Evolutionary conservation across 441 rosid species (phyloP).

Genomic region (Euphorbia celastroides): DNA sequence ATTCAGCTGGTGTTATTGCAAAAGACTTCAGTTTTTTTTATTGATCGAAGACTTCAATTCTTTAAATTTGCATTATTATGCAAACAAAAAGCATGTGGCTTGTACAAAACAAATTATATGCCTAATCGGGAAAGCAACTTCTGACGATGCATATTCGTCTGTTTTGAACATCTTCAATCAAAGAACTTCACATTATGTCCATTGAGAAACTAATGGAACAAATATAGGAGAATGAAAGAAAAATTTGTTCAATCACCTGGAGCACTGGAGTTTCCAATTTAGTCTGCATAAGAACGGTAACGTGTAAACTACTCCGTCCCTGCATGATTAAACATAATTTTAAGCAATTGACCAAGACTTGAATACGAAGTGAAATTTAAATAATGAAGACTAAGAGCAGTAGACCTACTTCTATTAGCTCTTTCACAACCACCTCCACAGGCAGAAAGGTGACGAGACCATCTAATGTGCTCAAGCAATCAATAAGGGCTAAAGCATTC

Average conservation of each 20-base stretch:
- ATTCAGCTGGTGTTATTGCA: neutral
- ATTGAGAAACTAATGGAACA: slow-evolving; percentile 5
- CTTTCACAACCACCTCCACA: slow-evolving; percentile 62
- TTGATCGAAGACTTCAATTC: neutral
- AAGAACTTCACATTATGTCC: neutral
- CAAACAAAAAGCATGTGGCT: neutral
- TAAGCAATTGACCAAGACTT: slow-evolving; percentile 13
- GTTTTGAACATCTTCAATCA: neutral
- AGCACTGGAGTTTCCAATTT: slow-evolving; percentile 61
- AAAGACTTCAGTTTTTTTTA: neutral
- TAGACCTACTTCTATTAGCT: slow-evolving; percentile 67
- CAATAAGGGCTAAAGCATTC: slow-evolving; percentile 72
- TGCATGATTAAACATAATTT: slow-evolving; percentile 33
- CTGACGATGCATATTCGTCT: neutral
- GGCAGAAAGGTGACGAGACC: slow-evolving; percentile 69
- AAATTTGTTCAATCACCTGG: slow-evolving; percentile 55
- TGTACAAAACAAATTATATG: neutral
- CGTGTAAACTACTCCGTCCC: slow-evolving; percentile 62
- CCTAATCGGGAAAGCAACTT: neutral
- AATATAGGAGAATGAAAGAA: slow-evolving; percentile 9
- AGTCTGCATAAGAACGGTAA: slow-evolving; percentile 65
- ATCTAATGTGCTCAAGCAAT: slow-evolving; percentile 71
- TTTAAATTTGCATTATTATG: slow-evolving; percentile 2
- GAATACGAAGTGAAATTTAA: slow-evolving; percentile 12
- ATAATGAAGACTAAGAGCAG: slow-evolving; percentile 15